A percentile compares a stretch with the other conserved stretches of the same genome.
phyloP scores from a whole-genome alignment of 164 flowering plant genomes.

The Magnolia sinica region DNA sequence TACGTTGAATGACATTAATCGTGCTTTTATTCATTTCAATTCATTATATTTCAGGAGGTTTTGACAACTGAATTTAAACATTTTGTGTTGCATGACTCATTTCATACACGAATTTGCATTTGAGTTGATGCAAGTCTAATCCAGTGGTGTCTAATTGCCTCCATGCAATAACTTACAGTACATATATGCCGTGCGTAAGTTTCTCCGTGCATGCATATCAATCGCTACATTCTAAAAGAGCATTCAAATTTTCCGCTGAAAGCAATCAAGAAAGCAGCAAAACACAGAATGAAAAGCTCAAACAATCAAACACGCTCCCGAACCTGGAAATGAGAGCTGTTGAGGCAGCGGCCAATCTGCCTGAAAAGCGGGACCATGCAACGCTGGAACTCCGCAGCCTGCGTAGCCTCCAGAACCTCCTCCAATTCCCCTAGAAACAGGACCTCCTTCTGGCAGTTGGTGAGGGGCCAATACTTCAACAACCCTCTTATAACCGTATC shows the following conservation, averaged over 20 bases:
- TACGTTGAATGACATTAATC: too few species aligned
- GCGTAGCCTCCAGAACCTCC: constrained; percentile 47
- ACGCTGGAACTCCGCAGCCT: constrained; percentile 37
- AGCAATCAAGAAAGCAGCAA: background rate
- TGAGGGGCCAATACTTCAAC: constrained; percentile 54
- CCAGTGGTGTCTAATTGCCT: too few species aligned
- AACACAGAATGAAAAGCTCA: background rate
- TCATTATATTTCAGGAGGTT: background rate
- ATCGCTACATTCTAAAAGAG: too few species aligned
- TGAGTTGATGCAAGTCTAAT: background rate
- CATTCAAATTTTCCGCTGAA: background rate
- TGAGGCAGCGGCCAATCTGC: constrained; percentile 49
- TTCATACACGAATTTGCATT: background rate
- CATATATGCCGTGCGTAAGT: too few species aligned
- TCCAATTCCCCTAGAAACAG: constrained; percentile 48
- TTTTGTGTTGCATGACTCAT: background rate
- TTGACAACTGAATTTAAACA: background rate
- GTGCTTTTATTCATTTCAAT: background rate
- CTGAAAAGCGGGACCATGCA: constrained; percentile 51
- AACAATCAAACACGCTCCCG: background rate
- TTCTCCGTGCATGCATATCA: too few species aligned
- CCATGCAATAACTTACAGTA: too few species aligned
- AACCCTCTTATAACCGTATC: constrained; percentile 50
- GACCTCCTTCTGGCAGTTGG: constrained; percentile 49
- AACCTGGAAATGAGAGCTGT: constrained; percentile 52